Conservation (phyloP, 2,329 filamentous ascomycete genomes). For the Elsinoe perseae region DNA sequence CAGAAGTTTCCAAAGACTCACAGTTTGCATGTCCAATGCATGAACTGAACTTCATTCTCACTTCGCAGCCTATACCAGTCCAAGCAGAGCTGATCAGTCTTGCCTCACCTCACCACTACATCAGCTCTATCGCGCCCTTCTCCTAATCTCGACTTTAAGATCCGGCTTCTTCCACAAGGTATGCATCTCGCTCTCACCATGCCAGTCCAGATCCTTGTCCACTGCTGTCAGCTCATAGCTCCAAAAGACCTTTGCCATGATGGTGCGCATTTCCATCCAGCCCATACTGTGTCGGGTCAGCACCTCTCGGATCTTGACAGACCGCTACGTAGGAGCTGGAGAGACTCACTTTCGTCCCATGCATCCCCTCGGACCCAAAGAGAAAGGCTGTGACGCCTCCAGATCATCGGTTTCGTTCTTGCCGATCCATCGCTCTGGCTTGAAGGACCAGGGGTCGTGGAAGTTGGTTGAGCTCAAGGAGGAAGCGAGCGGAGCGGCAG, state of each 20-base stretch:
- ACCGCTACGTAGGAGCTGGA: no score
- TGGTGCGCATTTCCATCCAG: constrained; percentile 32
- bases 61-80: no score
- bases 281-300: constrained; percentile 25
- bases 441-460: constrained; percentile 23
- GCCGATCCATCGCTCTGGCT: constrained; percentile 28
- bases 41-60: no score
- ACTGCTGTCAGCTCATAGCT: constrained; percentile 30
- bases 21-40: no score
- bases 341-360: constrained; percentile 17
- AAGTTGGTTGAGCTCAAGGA: constrained; percentile 19
- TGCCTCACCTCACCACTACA: no score
- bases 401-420: constrained; percentile 23
- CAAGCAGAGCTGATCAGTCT: no score
- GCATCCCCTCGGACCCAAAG: constrained; percentile 27
- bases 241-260: constrained; percentile 32
- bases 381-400: constrained; percentile 26
- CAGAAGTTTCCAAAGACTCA: no score
- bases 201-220: constrained; percentile 1
- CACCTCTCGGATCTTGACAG: no score
- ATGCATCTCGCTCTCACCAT: constrained; percentile 1
- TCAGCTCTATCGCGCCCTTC: not conserved
- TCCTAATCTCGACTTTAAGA: not conserved
- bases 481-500: constrained; percentile 18
- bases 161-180: constrained; percentile 5